Evolutionary conservation across 106 monocot genomes (phyloP).

Genomic region (Phalaenopsis equestris): DNA sequence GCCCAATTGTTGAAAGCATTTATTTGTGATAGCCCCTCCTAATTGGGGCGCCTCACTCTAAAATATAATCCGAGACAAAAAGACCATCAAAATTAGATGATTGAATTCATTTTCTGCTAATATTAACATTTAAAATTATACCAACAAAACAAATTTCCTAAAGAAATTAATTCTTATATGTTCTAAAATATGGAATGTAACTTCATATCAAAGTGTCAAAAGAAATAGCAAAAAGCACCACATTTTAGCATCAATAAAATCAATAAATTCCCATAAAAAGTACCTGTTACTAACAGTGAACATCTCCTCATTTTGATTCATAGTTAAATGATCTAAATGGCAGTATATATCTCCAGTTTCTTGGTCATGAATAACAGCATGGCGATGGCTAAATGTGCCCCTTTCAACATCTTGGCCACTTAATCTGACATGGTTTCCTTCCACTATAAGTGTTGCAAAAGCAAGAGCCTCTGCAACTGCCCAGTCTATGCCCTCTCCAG

Average conservation of each 20-base stretch:
- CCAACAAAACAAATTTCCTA: background rate
- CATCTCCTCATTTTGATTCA: constrained; percentile 77
- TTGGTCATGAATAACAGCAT: constrained; percentile 87
- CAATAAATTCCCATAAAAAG: background rate
- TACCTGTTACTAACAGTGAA: constrained; percentile 99
- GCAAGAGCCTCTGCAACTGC: constrained; percentile 91
- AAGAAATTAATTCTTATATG: background rate
- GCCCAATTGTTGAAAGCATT: background rate
- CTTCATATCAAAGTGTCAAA: background rate
- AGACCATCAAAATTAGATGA: background rate
- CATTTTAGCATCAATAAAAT: background rate
- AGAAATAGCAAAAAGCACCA: background rate
- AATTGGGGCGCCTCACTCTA: background rate
- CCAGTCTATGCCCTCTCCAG: constrained; percentile 93
- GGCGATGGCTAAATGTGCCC: constrained; percentile 94
- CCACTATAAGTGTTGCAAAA: constrained; percentile 86
- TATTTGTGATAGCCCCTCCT: background rate
- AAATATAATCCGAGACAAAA: background rate
- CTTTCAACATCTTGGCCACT: constrained; percentile 99
- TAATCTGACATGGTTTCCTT: constrained; percentile 93
- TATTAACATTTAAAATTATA: background rate
- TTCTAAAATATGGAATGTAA: background rate
- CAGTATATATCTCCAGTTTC: constrained; percentile 69
- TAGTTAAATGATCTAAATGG: constrained; percentile 65
- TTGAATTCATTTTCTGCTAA: background rate